Conservation (phyloP, 192 early-diverging fungal species). For the Umbelopsis isabellina region DNA sequence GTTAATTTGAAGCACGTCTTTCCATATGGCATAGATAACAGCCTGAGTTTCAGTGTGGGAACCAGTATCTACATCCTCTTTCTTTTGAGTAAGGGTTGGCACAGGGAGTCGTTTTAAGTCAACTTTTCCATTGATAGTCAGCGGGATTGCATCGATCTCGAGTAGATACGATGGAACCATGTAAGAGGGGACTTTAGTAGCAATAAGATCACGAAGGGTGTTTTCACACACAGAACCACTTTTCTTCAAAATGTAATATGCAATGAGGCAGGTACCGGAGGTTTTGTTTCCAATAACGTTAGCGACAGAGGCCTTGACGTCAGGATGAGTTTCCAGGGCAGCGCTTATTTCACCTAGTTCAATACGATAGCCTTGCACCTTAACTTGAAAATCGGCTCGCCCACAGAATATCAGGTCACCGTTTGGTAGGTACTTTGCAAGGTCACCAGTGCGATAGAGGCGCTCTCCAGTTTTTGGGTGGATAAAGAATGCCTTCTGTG, state of each 20-base stretch:
- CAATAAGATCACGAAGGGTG: slow-evolving; percentile 52
- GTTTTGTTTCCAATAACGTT: slow-evolving; percentile 31
- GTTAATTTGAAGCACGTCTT: slow-evolving; percentile 24
- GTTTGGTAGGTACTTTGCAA: slow-evolving; percentile 28
- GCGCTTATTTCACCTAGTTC: slow-evolving; percentile 40
- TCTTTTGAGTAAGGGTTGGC: slow-evolving; percentile 18
- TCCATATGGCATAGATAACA: slow-evolving; percentile 22
- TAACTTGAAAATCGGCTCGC: slow-evolving; percentile 40
- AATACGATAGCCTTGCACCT: slow-evolving; percentile 42
- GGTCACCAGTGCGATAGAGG: slow-evolving; percentile 41
- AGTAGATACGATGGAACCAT: slow-evolving; percentile 57
- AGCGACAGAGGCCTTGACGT: slow-evolving; percentile 32
- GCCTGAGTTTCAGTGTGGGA: slow-evolving; percentile 27
- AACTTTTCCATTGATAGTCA: slow-evolving; percentile 39
- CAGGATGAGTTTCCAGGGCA: slow-evolving; percentile 27
- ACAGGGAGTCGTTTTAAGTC: slow-evolving; percentile 36
- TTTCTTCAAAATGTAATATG: slow-evolving; percentile 54
- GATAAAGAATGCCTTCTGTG: slow-evolving; percentile 32
- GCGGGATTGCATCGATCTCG: slow-evolving; percentile 29
- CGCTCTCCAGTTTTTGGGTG: slow-evolving; percentile 37
- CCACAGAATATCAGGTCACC: slow-evolving; percentile 37
- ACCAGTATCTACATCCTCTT: slow-evolving; percentile 2
- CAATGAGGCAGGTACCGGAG: slow-evolving; percentile 60
- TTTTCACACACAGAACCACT: slow-evolving; percentile 7
- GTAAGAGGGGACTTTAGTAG: slow-evolving; percentile 61